Percentiles rank a stretch among this genome's conserved stretches.
These are phyloP conservation scores for Eucalyptus virginea DNA, from an alignment of 345 rosid species.

Conservation along the genomic window DNA sequence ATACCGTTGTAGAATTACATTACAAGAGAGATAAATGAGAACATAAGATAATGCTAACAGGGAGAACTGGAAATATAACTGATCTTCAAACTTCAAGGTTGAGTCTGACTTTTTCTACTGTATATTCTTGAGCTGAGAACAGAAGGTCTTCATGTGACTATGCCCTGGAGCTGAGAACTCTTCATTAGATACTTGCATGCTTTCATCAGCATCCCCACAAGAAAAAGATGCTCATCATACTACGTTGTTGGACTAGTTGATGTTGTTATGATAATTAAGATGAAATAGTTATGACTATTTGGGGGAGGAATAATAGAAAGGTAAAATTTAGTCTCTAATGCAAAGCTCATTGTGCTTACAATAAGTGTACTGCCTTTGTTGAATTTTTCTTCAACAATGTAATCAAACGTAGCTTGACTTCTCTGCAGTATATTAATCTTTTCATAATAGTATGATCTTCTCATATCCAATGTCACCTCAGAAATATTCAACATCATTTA, in stretches of 20 bases:
- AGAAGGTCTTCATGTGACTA: background rate
- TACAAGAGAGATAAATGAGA: background rate
- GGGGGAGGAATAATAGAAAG: background rate
- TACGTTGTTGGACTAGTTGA: background rate
- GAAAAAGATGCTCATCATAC: background rate
- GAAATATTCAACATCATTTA: background rate
- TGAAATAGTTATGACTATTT: background rate
- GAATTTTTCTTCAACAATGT: background rate
- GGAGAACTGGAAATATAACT: background rate
- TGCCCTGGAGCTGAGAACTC: background rate
- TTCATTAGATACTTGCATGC: background rate
- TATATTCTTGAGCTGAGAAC: background rate
- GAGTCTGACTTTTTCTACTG: background rate
- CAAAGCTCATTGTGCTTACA: background rate
- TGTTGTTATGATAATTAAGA: background rate
- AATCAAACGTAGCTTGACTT: fast-evolving
- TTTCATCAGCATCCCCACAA: background rate
- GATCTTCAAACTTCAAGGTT: background rate
- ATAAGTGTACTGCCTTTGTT: background rate
- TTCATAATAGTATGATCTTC: background rate
- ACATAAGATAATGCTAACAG: background rate
- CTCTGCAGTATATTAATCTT: background rate
- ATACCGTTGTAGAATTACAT: background rate
- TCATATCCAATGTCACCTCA: fast-evolving
- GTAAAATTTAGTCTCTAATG: background rate